These are phyloP conservation scores for Salvia miltiorrhiza DNA, from an alignment of 257 asterid species.

Conservation along the genomic window DNA sequence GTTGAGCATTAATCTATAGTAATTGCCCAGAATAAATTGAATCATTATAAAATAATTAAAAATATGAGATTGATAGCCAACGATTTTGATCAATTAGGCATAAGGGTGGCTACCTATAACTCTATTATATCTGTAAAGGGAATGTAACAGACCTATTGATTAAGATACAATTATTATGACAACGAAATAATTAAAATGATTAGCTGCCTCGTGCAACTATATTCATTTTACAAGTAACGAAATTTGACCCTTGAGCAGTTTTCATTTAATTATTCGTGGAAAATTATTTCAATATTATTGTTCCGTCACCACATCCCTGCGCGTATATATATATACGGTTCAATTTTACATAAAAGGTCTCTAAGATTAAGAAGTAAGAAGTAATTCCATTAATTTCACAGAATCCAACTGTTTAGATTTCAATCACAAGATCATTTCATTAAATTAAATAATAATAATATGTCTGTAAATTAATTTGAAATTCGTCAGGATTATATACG, in stretches of 20 bases:
- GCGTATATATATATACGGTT: not conserved
- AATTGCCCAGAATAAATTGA: not conserved
- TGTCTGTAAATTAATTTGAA: too few species aligned
- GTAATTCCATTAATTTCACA: too few species aligned
- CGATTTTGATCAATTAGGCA: not conserved
- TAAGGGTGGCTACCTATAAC: not conserved
- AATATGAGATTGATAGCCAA: not conserved
- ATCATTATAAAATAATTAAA: too few species aligned
- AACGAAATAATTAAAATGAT: not conserved
- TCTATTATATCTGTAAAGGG: not conserved
- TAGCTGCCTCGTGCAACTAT: not conserved
- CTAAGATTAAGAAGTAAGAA: too few species aligned
- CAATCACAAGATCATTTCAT: too few species aligned
- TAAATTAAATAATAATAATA: too few species aligned
- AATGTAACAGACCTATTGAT: not conserved
- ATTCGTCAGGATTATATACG: too few species aligned
- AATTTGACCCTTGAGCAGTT: not conserved
- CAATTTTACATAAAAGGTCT: too few species aligned
- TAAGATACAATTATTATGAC: slow-evolving; percentile 6
- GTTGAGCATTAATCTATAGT: too few species aligned
- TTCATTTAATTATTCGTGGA: slow-evolving; percentile 1
- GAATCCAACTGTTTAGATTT: too few species aligned
- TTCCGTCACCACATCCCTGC: not conserved
- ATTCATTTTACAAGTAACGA: not conserved
- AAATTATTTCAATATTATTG: slow-evolving; percentile 1